Evolutionary conservation across 2,329 filamentous ascomycete species (phyloP), one percentile per base, ranked within the genome.

Genomic region (Talaromyces islandicus): DNA sequence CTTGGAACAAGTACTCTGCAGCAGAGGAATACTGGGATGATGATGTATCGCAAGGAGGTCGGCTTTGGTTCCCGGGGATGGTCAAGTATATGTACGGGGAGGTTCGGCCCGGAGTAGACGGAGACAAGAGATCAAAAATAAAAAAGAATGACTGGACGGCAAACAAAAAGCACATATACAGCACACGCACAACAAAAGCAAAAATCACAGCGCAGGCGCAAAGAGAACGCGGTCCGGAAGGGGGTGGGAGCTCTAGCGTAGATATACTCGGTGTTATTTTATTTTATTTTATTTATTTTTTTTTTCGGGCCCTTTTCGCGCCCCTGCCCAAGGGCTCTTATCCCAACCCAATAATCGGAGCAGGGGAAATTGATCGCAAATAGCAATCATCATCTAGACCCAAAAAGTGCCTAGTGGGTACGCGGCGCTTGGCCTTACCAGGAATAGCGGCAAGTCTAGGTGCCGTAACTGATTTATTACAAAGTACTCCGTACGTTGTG

Each of bases 1-100:
- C 24, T 24, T 24, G 41, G 41, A 21, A 24, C n/a, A 46, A 21
- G 43, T 19, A 46, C 14, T 46, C 43, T 46, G 43, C 43, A 46
- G 19, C n/a, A 46, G 19, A 7, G 2, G 17, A 19, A n/a, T 35
- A 43, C 41, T n/a, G 32, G 11, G 32, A 35, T 14, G 43, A 46
- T 58, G 29, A 32, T 24, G 55, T 57, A 60, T 54, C 56, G 56
- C 52, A 57, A 54, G 54, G 56, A 57, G 43, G 41, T 54, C 52
- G 55, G 29, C 27, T 35, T 41, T 57, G 59, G 54, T 51, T n/a
- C 54, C 54, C 55, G 54, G 54, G 54, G 50, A 38, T n/a, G 57
- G 35, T n/a, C 50, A 46, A 7, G 43, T 46, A 46, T 54, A 30
- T 54, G 29, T 54, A 30, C n/a, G n/a, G 21, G 41, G 4, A 12